A percentile compares a stretch with the other conserved stretches of the same genome.
These are phyloP conservation scores for Sporothrix inflata DNA, from an alignment of 2,329 filamentous ascomycete species.

Conservation along the genomic window DNA sequence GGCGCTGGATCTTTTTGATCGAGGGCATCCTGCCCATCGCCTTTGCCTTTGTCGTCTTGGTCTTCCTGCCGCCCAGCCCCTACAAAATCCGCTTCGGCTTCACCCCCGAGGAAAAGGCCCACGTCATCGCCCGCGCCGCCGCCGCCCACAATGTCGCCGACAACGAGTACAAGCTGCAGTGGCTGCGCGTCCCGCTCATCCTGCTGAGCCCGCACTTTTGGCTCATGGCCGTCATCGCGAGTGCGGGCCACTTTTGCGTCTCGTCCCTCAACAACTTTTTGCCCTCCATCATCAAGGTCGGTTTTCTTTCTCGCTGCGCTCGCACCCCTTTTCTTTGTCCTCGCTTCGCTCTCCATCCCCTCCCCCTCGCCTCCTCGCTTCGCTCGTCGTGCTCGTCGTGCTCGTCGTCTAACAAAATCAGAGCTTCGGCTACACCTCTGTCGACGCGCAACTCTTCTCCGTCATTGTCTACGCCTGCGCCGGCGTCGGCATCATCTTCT, in stretches of 20 bases:
- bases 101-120: neutral
- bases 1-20: constrained; percentile 48
- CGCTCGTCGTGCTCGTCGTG: neutral
- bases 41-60: neutral
- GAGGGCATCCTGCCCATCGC: constrained; percentile 46
- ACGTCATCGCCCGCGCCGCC: neutral
- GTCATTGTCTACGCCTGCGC: constrained; percentile 41
- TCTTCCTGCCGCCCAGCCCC: neutral
- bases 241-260: constrained; percentile 42
- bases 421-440: constrained; percentile 41
- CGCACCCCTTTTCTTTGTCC: neutral
- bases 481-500: constrained; percentile 36
- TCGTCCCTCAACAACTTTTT: constrained; percentile 43
- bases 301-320: neutral
- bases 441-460: constrained; percentile 42
- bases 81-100: constrained; percentile 2
- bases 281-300: constrained; percentile 40
- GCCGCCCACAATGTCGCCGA: neutral
- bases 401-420: neutral
- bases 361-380: too few species aligned
- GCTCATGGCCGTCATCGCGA: constrained; percentile 35
- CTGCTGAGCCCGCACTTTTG: constrained; percentile 30
- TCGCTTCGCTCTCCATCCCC: too few species aligned
- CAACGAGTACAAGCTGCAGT: constrained; percentile 17
- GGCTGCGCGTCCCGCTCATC: constrained; percentile 27